Conservation (phyloP, 495 filamentous ascomycete species). For the Endocarpon pusillum region DNA sequence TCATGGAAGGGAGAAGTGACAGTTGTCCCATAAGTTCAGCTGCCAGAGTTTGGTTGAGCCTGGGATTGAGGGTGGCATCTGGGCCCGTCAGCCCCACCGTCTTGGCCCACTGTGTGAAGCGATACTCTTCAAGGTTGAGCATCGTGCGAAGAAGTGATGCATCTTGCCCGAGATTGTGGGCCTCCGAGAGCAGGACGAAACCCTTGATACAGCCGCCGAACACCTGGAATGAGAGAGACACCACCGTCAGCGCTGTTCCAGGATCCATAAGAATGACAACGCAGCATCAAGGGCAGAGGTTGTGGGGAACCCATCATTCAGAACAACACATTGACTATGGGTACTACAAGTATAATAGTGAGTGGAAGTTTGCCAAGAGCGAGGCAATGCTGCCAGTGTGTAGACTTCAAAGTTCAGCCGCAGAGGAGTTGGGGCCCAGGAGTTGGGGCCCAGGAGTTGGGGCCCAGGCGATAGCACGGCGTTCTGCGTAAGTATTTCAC, state of each 20-base stretch:
- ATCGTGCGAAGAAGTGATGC: conserved; percentile 4
- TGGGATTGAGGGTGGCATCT: conserved; percentile 2
- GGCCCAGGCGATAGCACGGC: too few species aligned
- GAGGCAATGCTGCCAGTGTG: too few species aligned
- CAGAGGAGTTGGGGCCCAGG: too few species aligned
- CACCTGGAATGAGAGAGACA: conserved; percentile 6
- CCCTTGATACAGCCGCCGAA: conserved; percentile 9
- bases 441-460: too few species aligned
- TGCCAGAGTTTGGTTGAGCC: conserved; percentile 5
- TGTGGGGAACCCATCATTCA: too few species aligned
- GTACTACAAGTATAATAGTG: too few species aligned
- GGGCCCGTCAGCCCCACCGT: conserved; percentile 4
- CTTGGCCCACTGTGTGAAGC: conserved; percentile 7
- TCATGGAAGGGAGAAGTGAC: too few species aligned
- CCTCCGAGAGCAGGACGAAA: conserved; percentile 10
- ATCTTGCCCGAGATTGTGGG: conserved; percentile 9
- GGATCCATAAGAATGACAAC: conserved; percentile 4
- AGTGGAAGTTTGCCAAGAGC: too few species aligned
- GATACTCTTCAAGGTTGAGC: conserved; percentile 8
- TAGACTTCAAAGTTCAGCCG: too few species aligned
- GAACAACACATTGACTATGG: too few species aligned
- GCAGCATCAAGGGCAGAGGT: not conserved
- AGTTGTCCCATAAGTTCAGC: too few species aligned
- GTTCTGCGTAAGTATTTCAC: not conserved
- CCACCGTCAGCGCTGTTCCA: not conserved